These are phyloP conservation scores for Melianthus villosus DNA, from an alignment of 441 rosid genomes.

Conservation along the genomic window DNA sequence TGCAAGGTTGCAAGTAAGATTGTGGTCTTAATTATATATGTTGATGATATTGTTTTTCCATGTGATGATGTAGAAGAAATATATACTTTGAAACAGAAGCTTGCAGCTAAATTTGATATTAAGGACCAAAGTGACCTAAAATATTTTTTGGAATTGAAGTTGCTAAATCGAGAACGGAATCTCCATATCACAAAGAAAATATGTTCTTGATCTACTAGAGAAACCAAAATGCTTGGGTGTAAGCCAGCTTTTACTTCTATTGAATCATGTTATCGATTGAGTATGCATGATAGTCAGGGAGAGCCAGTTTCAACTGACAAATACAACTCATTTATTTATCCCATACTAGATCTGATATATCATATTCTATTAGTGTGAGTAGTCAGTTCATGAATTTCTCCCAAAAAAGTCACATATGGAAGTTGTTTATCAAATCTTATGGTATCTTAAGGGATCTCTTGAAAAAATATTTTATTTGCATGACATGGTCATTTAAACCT, in stretches of 20 bases:
- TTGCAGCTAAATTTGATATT: not conserved
- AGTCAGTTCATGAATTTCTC: conserved; percentile 4
- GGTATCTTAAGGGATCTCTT: not conserved
- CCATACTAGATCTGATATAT: not conserved
- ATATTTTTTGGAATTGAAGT: conserved; percentile 1
- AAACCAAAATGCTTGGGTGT: not conserved
- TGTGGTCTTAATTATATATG: no score
- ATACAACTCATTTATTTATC: conserved; percentile 5
- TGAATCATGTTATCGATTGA: not conserved
- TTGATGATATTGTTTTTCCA: conserved; percentile 1
- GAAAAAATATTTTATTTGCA: not conserved
- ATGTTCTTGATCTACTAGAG: not conserved
- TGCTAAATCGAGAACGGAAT: not conserved
- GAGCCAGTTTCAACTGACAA: not conserved
- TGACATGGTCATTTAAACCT: no score
- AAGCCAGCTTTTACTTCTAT: not conserved
- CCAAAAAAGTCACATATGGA: not conserved
- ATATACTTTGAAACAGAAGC: not conserved
- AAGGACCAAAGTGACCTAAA: not conserved
- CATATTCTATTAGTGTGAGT: not conserved
- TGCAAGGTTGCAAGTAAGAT: no score
- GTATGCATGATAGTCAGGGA: not conserved
- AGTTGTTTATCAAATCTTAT: not conserved
- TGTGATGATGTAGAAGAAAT: not conserved
- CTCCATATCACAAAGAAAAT: conserved; percentile 1